Conservation (phyloP, 2,329 filamentous ascomycete species). For the Dactylellina cionopaga region DNA sequence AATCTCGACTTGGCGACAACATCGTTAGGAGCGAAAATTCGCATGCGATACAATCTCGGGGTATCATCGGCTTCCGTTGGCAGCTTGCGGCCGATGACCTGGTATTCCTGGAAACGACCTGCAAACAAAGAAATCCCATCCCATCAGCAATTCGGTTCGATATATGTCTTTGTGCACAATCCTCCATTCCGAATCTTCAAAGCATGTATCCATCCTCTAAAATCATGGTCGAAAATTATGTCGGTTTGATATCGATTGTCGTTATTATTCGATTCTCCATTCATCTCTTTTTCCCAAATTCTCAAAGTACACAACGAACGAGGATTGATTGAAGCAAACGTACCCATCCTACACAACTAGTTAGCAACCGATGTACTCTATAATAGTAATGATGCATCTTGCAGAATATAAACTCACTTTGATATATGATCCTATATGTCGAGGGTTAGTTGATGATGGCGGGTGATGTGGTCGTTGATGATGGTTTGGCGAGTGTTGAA, state of each 20-base stretch:
- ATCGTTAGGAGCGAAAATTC: slow-evolving; percentile 97
- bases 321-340: slow-evolving; percentile 60
- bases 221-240: slow-evolving; percentile 8
- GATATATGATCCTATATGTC: slow-evolving; percentile 54
- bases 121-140: slow-evolving; percentile 57
- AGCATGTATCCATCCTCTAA: neutral
- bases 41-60: slow-evolving; percentile 99
- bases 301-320: slow-evolving; percentile 16
- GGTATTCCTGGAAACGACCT: slow-evolving; percentile 99
- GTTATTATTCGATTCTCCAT: neutral
- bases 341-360: slow-evolving; percentile 69
- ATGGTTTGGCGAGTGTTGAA: slow-evolving; percentile 31
- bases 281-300: slow-evolving; percentile 3
- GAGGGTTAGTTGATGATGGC: slow-evolving; percentile 33
- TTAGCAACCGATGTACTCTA: slow-evolving; percentile 56
- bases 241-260: slow-evolving; percentile 44
- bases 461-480: slow-evolving; percentile 45
- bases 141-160: slow-evolving; percentile 59
- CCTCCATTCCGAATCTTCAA: neutral
- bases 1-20: slow-evolving; percentile 99
- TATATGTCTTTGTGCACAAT: slow-evolving; percentile 45
- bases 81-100: slow-evolving; percentile 99
- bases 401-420: slow-evolving; percentile 64
- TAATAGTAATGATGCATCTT: slow-evolving; percentile 49
- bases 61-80: slow-evolving; percentile 96